phyloP scores from a whole-genome alignment of 228 moss, liverwort and hornwort genomes.

The Sphagnum magellanicum region DNA sequence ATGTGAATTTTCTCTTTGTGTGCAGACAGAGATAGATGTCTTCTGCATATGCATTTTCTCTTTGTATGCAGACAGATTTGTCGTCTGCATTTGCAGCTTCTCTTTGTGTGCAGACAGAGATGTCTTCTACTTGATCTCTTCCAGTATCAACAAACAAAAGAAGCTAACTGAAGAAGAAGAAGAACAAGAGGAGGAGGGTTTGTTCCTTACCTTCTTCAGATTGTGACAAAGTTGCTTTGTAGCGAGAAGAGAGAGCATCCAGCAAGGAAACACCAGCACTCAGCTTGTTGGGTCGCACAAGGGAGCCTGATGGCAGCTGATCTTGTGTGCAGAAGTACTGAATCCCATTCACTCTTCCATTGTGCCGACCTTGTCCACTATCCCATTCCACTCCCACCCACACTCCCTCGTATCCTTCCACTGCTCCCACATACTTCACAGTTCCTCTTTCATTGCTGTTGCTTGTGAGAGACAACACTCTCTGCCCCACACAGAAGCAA shows the following conservation, averaged over 20 bases:
- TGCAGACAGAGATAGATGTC: no score
- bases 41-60: no score
- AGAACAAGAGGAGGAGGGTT: background rate
- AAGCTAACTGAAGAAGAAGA: background rate
- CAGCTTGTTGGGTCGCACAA: constrained; percentile 68
- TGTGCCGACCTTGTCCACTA: constrained; percentile 68
- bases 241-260: constrained; percentile 64
- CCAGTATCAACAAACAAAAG: background rate
- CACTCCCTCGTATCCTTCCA: constrained; percentile 57
- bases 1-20: no score
- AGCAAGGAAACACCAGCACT: constrained; percentile 49
- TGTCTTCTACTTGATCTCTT: no score
- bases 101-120: no score
- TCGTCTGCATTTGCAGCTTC: no score
- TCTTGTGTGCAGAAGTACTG: constrained; percentile 61
- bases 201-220: constrained; percentile 38
- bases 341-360: constrained; percentile 76
- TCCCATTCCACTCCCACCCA: constrained; percentile 99
- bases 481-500: constrained; percentile 43
- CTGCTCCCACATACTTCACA: constrained; percentile 60
- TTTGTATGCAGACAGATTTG: no score
- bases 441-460: constrained; percentile 20
- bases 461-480: constrained; percentile 39
- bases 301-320: constrained; percentile 48
- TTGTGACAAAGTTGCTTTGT: constrained; percentile 36